These are phyloP conservation scores for Paxillus rubicundulus DNA, from an alignment of 768 basidiomycete genomes.

Conservation along the genomic window DNA sequence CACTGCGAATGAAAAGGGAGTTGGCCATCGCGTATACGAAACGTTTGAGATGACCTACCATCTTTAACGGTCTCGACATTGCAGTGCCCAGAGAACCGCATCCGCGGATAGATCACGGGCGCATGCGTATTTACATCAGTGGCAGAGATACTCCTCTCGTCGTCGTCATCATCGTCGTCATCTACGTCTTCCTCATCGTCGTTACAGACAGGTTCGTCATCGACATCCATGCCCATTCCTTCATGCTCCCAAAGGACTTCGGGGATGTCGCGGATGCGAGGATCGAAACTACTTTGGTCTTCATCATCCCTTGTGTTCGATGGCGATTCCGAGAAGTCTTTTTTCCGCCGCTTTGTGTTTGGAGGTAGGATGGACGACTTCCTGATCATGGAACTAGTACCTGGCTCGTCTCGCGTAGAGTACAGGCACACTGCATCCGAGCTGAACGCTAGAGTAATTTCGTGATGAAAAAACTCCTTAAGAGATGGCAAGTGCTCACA, in stretches of 20 bases:
- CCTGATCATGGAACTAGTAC: constrained; percentile 15
- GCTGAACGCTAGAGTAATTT: constrained; percentile 56
- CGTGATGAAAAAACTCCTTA: constrained; percentile 1
- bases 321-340: not conserved
- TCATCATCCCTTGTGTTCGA: constrained; percentile 3
- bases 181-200: constrained; percentile 27
- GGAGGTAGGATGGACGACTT: constrained; percentile 28
- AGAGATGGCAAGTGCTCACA: constrained; percentile 41
- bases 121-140: constrained; percentile 33
- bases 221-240: constrained; percentile 28
- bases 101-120: constrained; percentile 61
- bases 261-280: not conserved
- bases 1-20: constrained; percentile 42
- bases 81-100: constrained; percentile 63
- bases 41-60: constrained; percentile 44
- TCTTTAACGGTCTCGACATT: constrained; percentile 88
- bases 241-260: constrained; percentile 15
- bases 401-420: constrained; percentile 66
- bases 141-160: constrained; percentile 22
- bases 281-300: constrained; percentile 2
- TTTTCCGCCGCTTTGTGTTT: constrained; percentile 23
- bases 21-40: not conserved
- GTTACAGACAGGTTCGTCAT: constrained; percentile 29
- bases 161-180: constrained; percentile 35
- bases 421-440: constrained; percentile 71